Evolutionary conservation across 371 early-diverging fungal species (phyloP).

Genomic region (Mortierella sp.): DNA sequence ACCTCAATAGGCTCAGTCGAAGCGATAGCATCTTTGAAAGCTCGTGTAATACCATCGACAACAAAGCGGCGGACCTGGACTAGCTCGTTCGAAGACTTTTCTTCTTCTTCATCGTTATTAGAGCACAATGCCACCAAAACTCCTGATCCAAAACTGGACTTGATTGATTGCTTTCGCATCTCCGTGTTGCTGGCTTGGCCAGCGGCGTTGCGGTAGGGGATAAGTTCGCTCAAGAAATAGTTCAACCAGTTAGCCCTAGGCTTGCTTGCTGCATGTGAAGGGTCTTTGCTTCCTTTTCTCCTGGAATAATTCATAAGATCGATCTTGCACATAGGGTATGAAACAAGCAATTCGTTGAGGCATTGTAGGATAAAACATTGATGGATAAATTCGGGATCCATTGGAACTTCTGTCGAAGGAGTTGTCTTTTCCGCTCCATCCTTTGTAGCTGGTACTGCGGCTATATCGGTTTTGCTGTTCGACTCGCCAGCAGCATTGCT

Average conservation of each 20-base stretch:
- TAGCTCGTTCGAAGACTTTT: slow-evolving; percentile 65
- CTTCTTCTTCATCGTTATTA: slow-evolving; percentile 58
- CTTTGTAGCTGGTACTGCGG: not conserved
- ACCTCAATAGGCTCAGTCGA: slow-evolving; percentile 66
- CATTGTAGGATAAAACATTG: slow-evolving; percentile 90
- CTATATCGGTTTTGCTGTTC: not conserved
- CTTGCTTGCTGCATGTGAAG: slow-evolving; percentile 29
- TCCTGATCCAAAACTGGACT: slow-evolving; percentile 76
- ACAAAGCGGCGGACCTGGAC: slow-evolving; percentile 75
- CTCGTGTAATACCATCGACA: slow-evolving; percentile 69
- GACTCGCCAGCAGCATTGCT: not conserved
- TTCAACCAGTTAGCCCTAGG: slow-evolving; percentile 56
- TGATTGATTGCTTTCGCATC: slow-evolving; percentile 68
- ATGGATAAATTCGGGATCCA: slow-evolving; percentile 64
- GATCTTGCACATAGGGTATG: slow-evolving; percentile 85
- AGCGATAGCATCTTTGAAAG: slow-evolving; percentile 71
- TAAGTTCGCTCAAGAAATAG: slow-evolving; percentile 71
- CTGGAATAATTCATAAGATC: slow-evolving; percentile 77
- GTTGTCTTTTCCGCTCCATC: slow-evolving; percentile 7
- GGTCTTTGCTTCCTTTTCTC: slow-evolving; percentile 62
- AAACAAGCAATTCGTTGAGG: slow-evolving; percentile 85
- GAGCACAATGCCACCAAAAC: slow-evolving; percentile 72
- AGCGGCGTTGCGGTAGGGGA: slow-evolving; percentile 68
- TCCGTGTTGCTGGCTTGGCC: slow-evolving; percentile 62
- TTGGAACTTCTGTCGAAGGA: slow-evolving; percentile 4